Evolutionary conservation across 2,329 filamentous ascomycete species (phyloP).

Genomic region (Cladophialophora immunda): DNA sequence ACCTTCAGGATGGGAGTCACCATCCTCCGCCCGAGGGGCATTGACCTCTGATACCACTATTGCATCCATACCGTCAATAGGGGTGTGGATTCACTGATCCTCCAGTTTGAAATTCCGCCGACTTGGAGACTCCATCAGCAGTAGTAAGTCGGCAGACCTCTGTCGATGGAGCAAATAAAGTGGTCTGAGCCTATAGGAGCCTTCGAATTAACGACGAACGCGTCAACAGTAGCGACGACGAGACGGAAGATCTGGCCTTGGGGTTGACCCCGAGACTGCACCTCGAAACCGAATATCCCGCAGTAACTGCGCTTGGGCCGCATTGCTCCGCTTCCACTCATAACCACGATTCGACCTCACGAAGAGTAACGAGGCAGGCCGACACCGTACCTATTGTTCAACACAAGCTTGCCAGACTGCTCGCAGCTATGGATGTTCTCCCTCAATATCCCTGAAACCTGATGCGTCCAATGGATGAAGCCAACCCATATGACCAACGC

Average conservation of each 20-base stretch:
- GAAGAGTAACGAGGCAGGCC: too few relatives aligned
- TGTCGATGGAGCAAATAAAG: background rate
- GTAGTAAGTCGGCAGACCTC: background rate
- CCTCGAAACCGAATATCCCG: background rate
- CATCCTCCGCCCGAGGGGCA: constrained; percentile 45
- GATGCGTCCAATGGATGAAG: constrained; percentile 11
- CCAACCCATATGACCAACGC: constrained; percentile 8
- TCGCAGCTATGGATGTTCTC: background rate
- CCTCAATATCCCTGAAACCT: background rate
- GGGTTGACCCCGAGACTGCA: background rate
- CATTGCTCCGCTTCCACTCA: background rate
- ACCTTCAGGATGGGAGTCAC: constrained; percentile 42
- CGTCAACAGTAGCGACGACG: background rate
- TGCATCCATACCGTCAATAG: constrained; percentile 50
- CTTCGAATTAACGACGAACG: background rate
- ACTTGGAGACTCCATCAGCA: constrained; percentile 10
- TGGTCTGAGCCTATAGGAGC: background rate
- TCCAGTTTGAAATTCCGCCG: background rate
- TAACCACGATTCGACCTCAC: background rate
- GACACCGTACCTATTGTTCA: background rate
- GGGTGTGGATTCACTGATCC: background rate
- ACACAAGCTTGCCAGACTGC: background rate
- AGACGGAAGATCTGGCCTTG: background rate
- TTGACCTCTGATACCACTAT: constrained; percentile 54
- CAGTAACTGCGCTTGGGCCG: background rate